Evolutionary conservation across 306 rosid genomes (phyloP).

Genomic region (Acacia melanoxylon): DNA sequence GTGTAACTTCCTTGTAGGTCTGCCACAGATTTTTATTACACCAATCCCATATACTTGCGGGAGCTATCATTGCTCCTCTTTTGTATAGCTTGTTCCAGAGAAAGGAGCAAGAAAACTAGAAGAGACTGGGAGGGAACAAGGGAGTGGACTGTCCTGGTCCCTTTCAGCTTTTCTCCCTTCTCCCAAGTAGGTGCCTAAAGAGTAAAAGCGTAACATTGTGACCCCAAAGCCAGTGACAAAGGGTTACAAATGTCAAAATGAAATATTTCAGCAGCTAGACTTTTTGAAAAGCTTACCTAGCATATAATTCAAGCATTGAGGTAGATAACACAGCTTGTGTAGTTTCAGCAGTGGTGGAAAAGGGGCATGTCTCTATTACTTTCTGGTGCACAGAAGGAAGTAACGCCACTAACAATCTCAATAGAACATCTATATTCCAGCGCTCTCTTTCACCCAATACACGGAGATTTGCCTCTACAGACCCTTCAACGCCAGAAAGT

Average conservation of each 20-base stretch:
- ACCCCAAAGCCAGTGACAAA: conserved; percentile 13
- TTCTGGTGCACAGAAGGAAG: conserved; percentile 67
- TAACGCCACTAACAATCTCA: conserved; percentile 72
- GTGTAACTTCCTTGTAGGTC: not conserved
- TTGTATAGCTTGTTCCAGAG: not conserved
- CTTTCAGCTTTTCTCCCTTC: not conserved
- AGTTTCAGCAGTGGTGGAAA: conserved; percentile 58
- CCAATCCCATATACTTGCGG: not conserved
- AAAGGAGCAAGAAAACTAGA: not conserved
- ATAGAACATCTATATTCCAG: conserved; percentile 86
- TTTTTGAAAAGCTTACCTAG: conserved; percentile 56
- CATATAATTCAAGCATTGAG: conserved; percentile 77
- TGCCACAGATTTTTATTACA: not conserved
- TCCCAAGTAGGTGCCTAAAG: not conserved
- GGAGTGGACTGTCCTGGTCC: not conserved
- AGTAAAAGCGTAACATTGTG: conserved; percentile 20
- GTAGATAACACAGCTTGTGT: conserved; percentile 55
- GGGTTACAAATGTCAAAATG: conserved; percentile 28
- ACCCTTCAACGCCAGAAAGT: conserved; percentile 97
- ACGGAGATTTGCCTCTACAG: conserved; percentile 86
- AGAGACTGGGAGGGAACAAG: not conserved
- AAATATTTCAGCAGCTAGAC: conserved; percentile 24
- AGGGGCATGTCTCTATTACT: conserved; percentile 80
- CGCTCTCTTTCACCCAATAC: conserved; percentile 93
- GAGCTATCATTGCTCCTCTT: not conserved